A percentile compares a stretch with the other conserved stretches of the same genome.
These are phyloP conservation scores for Naematelia aurantialba DNA, from an alignment of 768 basidiomycete genomes.

Conservation along the genomic window DNA sequence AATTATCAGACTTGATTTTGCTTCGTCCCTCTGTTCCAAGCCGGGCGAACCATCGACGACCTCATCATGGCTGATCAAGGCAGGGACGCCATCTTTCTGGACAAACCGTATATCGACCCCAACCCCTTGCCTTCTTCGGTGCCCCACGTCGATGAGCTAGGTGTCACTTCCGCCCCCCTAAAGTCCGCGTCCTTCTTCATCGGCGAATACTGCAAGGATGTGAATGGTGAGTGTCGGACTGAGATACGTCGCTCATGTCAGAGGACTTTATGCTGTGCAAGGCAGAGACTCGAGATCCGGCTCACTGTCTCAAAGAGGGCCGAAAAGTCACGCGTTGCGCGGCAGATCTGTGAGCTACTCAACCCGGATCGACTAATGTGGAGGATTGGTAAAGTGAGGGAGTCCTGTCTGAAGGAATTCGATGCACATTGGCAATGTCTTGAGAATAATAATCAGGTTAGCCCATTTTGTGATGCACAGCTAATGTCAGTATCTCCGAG, in stretches of 20 bases:
- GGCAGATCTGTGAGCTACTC: slow-evolving; percentile 70
- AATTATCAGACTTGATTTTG: not conserved
- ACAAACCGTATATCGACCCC: slow-evolving; percentile 48
- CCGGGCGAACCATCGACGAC: not conserved
- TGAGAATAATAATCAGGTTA: slow-evolving; percentile 87
- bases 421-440: slow-evolving; percentile 91
- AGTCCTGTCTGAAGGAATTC: slow-evolving; percentile 81
- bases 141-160: slow-evolving; percentile 83
- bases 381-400: slow-evolving; percentile 89
- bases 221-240: slow-evolving; percentile 67
- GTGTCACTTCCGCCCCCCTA: slow-evolving; percentile 82
- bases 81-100: slow-evolving; percentile 32
- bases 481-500: slow-evolving; percentile 68
- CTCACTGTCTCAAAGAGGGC: slow-evolving; percentile 91
- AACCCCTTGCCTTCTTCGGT: slow-evolving; percentile 52
- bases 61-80: not conserved
- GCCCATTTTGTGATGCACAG: slow-evolving; percentile 37
- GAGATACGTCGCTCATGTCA: slow-evolving; percentile 39
- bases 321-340: slow-evolving; percentile 93
- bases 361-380: not conserved
- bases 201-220: slow-evolving; percentile 90
- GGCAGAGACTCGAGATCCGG: slow-evolving; percentile 81
- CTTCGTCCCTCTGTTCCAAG: too few species aligned
- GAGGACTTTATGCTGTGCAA: slow-evolving; percentile 99
- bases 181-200: slow-evolving; percentile 98